Evolutionary conservation across 345 rosid genomes (phyloP), one percentile per base, ranked within the genome.

Genomic region (Eutrema yunnanense): DNA sequence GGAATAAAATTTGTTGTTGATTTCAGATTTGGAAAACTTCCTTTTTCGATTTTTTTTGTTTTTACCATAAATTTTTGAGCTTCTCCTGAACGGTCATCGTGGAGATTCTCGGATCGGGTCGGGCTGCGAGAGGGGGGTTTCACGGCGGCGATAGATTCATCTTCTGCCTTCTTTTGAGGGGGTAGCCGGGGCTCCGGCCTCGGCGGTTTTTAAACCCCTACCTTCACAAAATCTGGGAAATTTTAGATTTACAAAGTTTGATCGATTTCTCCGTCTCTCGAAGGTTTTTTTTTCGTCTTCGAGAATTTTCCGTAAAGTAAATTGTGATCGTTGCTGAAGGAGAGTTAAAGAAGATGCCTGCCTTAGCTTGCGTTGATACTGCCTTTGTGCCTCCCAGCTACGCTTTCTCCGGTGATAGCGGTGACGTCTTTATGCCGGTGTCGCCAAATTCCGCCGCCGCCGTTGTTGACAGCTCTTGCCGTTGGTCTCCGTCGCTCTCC

Each of bases 151-250:
- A 78, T 73, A 80, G 89, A 84, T 73, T 73, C 79, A 55, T 80
- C 83, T 67, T 65, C 90, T 87, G 92, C 86, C 78, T 86, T 83
- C 97, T 85, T 85, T 82, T 91, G 98, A 84, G 95, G 97, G 96
- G 98, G 92, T 96, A 87, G 97, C 97, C 98, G 97, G 87, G 98
- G 98, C 98, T 82, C 76, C 88, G 97, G 98, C 97, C 97, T 88
- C 98, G 98, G 97, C 97, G 96, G 97, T 87, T 88, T 86, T 73
- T 72, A 91, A 88, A 86, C 98, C 97, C 98, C 96, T 93, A 80
- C 78, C 87, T 73, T 73, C 55, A 87, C 88, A 79, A 79, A 36
- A 34, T 73, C 81, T 65, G 3, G 12, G 16, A 38, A 14, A 4
- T 6, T 13, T 13, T 3, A n/a, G 49, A 41, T 72, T 52, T 5